These are phyloP conservation scores for Suillus ampliporus DNA, from an alignment of 768 basidiomycete species.

Conservation along the genomic window DNA sequence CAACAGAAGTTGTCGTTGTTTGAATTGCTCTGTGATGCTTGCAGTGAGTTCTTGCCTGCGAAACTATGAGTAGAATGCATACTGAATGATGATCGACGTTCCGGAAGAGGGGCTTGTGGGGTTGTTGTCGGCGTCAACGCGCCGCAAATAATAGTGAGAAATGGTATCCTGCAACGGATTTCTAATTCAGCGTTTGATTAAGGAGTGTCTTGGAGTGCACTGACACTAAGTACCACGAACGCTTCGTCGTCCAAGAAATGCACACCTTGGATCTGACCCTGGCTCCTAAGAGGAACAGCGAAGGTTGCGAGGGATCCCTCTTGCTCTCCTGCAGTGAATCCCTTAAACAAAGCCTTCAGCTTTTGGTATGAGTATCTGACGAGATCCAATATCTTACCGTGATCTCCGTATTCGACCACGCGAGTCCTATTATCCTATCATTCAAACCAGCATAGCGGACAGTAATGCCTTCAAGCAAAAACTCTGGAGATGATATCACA, in stretches of 20 bases:
- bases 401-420: constrained; percentile 52
- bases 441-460: constrained; percentile 26
- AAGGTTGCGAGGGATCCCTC: constrained; percentile 11
- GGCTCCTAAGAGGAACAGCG: constrained; percentile 23
- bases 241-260: constrained; percentile 29
- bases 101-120: neutral
- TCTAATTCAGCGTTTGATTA: neutral
- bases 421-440: constrained; percentile 44
- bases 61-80: neutral
- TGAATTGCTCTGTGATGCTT: constrained; percentile 5
- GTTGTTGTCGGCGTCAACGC: neutral
- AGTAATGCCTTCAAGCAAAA: constrained; percentile 22
- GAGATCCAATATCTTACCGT: constrained; percentile 19
- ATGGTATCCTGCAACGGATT: neutral
- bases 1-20: neutral
- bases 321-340: constrained; percentile 26
- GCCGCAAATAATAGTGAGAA: neutral
- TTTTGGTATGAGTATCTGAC: neutral
- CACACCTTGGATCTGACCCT: constrained; percentile 27
- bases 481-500: constrained; percentile 21
- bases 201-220: constrained; percentile 9
- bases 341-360: constrained; percentile 15
- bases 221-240: constrained; percentile 31
- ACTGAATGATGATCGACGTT: neutral
- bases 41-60: neutral